A percentile compares a stretch with the other conserved stretches of the same genome.
These are phyloP conservation scores for Ophioceras dolichostomum DNA, from an alignment of 2,329 filamentous ascomycete species.

Conservation along the genomic window DNA sequence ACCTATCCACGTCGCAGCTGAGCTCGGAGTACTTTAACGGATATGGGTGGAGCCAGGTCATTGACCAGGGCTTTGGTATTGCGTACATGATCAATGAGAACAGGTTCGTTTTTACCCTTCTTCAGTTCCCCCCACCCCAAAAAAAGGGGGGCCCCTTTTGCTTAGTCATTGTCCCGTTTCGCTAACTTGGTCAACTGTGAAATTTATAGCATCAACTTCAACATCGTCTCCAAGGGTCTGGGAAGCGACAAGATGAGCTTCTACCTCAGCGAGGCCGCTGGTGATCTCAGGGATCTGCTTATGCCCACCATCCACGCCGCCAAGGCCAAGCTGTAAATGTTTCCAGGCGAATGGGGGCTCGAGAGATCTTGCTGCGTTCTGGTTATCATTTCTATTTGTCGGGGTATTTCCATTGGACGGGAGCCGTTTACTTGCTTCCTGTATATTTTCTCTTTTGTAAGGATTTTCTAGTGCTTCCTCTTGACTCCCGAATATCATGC, in stretches of 20 bases:
- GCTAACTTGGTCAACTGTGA: conserved; percentile 7
- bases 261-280: conserved; percentile 87
- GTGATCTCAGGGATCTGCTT: conserved; percentile 79
- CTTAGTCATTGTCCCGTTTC: not conserved
- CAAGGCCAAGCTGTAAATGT: conserved; percentile 75
- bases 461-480: too few species aligned
- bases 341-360: not conserved
- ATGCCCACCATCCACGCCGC: conserved; percentile 64
- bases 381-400: not conserved
- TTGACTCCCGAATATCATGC: too few species aligned
- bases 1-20: conserved; percentile 76
- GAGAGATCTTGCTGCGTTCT: not conserved
- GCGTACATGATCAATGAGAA: conserved; percentile 99
- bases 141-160: not conserved
- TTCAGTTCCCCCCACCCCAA: not conserved
- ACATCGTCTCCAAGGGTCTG: conserved; percentile 87
- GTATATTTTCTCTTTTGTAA: too few species aligned
- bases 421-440: too few species aligned
- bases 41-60: conserved; percentile 97
- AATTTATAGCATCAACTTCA: conserved; percentile 92
- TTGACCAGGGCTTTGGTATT: conserved; percentile 91
- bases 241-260: conserved; percentile 90
- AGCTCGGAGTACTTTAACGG: conserved; percentile 98
- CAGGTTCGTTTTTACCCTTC: conserved; percentile 38
- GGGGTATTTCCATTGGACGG: too few species aligned